phyloP scores from a whole-genome alignment of 495 filamentous ascomycete genomes.

The Xylaria bambusicola region DNA sequence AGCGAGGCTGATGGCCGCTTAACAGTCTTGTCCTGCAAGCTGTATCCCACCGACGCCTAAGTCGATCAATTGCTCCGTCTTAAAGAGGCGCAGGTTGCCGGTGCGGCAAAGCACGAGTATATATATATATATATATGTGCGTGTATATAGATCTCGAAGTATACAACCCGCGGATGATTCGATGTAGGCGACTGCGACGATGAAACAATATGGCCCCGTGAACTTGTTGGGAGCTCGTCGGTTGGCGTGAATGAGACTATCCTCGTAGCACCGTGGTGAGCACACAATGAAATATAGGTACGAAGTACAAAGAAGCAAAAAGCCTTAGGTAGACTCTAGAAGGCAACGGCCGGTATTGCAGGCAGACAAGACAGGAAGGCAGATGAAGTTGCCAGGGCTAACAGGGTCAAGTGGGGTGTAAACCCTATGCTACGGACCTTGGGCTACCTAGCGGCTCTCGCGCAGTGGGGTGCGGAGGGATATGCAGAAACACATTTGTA shows the following conservation, averaged over 20 bases:
- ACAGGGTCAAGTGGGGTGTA: not conserved
- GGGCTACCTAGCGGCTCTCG: constrained; percentile 12
- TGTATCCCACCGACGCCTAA: constrained; percentile 22
- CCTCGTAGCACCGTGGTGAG: not conserved
- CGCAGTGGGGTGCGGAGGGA: not conserved
- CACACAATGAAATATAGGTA: not conserved
- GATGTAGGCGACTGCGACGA: constrained; percentile 13
- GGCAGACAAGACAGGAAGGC: constrained; percentile 9
- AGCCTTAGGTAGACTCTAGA: not conserved
- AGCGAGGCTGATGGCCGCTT: constrained; percentile 20
- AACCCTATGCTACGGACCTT: constrained; percentile 3
- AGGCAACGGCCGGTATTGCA: not conserved
- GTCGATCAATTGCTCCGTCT: constrained; percentile 8
- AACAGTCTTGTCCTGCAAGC: constrained; percentile 36
- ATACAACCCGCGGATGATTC: not conserved
- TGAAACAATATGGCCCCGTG: not conserved
- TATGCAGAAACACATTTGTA: not conserved
- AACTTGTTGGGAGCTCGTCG: not conserved
- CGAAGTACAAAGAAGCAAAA: not conserved
- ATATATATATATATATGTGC: not conserved
- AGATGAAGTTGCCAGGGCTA: constrained; percentile 1
- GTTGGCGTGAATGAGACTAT: constrained; percentile 6
- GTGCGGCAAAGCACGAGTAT: constrained; percentile 6
- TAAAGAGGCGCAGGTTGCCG: constrained; percentile 12
- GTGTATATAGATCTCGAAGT: not conserved